Base-by-base conservation (phyloP, 164 flowering plant species). In the Berberis vulgaris region DNA sequence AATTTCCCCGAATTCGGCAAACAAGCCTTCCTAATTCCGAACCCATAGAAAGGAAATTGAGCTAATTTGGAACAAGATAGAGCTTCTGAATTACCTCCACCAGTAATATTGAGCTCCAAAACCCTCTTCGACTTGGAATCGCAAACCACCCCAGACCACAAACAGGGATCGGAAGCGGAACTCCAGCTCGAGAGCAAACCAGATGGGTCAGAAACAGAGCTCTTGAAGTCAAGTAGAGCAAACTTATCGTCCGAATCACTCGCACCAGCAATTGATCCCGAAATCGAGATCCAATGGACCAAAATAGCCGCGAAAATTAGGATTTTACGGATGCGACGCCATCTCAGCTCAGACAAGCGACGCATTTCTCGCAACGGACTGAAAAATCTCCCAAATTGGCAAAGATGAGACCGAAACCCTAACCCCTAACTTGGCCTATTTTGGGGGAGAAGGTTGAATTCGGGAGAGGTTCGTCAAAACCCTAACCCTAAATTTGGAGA, bases 131-230 rank as follows among this genome's bases (percentile, higher is more conserved):
- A 76, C 11, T 68, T 59, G 7, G 79, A 63, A 71, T 79, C 78
- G 77, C 97, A 91, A 38, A 69, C 43, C n/a, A 91, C 83, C 5
- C 96, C 97, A 54, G 38, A 53, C 96, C 96, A 88, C 1, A 81
- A 74, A 70, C 96, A 88, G 73, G 81, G 71, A 59, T 68, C 71
- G 47, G 71, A 61, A 42, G 54, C 45, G 2, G 70, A 26, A 62
- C 65, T 60, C 95, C 94, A 90, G 62, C 74, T 63, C 7, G 85
- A 69, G 49, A 84, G 80, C 64, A 87, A 3, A 43, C 90, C 90
- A 5, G 67, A 39, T 3, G 87, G 81, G 52, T 85, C 96, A 5
- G 77, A 69, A 63, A 88, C 69, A 1, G 83, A 74, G 57, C 47
- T 43, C 75, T 84, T 86, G 73, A 88, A 69, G 65, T 79, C 81